A percentile compares a stretch with the other conserved stretches of the same genome.
These are phyloP conservation scores for Chimonanthus salicifolius DNA, from an alignment of 164 flowering plant genomes.

Conservation along the genomic window DNA sequence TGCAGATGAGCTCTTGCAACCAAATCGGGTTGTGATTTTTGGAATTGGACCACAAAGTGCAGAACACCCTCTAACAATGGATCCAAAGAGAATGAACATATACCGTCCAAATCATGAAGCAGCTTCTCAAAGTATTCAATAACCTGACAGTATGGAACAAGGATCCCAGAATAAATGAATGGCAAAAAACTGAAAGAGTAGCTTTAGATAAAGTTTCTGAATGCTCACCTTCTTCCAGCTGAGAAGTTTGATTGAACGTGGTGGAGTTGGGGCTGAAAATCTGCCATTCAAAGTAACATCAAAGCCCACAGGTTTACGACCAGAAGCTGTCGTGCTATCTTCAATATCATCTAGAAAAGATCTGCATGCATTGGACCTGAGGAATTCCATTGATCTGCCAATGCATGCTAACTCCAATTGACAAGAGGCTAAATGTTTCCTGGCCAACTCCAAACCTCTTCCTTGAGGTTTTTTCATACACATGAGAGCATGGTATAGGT, in stretches of 20 bases:
- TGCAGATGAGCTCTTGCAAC: slow-evolving; percentile 96
- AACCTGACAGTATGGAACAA: slow-evolving; percentile 47
- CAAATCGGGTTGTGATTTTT: slow-evolving; percentile 82
- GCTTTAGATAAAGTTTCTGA: background rate
- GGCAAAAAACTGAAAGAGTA: slow-evolving; percentile 1
- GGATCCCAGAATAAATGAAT: slow-evolving; percentile 1
- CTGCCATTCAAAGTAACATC: slow-evolving; percentile 77
- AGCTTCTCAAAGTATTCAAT: slow-evolving; percentile 82
- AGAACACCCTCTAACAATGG: slow-evolving; percentile 53
- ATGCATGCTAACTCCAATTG: slow-evolving; percentile 57
- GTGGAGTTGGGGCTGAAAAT: slow-evolving; percentile 90
- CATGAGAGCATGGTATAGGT: slow-evolving; percentile 72
- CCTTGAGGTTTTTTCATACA: slow-evolving; percentile 89
- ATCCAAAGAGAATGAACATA: slow-evolving; percentile 73
- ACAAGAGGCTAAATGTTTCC: slow-evolving; percentile 81
- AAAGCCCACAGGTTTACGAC: slow-evolving; percentile 82
- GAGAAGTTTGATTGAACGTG: slow-evolving; percentile 71
- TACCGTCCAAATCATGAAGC: slow-evolving; percentile 64
- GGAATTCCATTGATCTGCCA: slow-evolving; percentile 48
- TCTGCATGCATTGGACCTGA: slow-evolving; percentile 35
- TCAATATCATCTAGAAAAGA: slow-evolving; percentile 30
- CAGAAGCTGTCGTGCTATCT: slow-evolving; percentile 83
- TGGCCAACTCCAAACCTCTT: slow-evolving; percentile 84
- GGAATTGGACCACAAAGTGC: slow-evolving; percentile 75
- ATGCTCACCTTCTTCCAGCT: slow-evolving; percentile 75